phyloP scores from a whole-genome alignment of 2,329 filamentous ascomycete species.

The Sclerotinia sclerotiorum region DNA sequence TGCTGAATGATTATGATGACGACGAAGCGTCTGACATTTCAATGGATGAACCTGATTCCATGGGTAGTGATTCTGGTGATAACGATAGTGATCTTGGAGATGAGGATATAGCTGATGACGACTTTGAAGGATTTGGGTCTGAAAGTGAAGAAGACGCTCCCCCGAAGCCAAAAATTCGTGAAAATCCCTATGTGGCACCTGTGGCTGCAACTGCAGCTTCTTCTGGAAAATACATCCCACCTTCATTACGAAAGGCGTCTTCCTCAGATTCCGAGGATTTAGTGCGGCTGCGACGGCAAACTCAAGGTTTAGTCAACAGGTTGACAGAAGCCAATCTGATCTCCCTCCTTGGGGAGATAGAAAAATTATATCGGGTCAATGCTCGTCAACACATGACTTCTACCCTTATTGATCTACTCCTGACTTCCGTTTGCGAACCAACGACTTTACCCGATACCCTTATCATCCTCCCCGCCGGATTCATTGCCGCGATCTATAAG shows the following conservation, averaged over 20 bases:
- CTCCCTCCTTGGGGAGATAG: conserved; percentile 78
- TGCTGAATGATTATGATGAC: conserved; percentile 40
- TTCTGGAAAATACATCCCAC: conserved; percentile 82
- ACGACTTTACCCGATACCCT: conserved; percentile 83
- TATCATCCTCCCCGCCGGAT: conserved; percentile 85
- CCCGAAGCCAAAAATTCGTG: conserved; percentile 54
- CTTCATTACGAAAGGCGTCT: conserved; percentile 68
- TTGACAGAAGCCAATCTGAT: conserved; percentile 88
- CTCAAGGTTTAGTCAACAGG: conserved; percentile 88
- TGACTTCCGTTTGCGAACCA: conserved; percentile 76
- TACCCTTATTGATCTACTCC: conserved; percentile 71
- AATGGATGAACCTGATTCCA: conserved; percentile 37
- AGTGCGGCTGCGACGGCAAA: conserved; percentile 70
- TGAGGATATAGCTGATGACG: conserved; percentile 44
- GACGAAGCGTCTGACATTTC: conserved; percentile 38
- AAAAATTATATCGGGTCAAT: conserved; percentile 78
- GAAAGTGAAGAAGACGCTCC: conserved; percentile 41
- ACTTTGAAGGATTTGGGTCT: conserved; percentile 44
- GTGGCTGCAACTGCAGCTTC: conserved; percentile 47
- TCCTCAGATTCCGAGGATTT: conserved; percentile 66
- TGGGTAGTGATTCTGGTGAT: conserved; percentile 35
- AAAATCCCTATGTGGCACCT: conserved; percentile 90
- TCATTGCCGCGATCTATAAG: conserved; percentile 84
- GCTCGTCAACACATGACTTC: conserved; percentile 87
- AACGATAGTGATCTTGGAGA: conserved; percentile 37